phyloP scores from a whole-genome alignment of 2,329 filamentous ascomycete genomes.

The Phaeosphaeria sp. region DNA sequence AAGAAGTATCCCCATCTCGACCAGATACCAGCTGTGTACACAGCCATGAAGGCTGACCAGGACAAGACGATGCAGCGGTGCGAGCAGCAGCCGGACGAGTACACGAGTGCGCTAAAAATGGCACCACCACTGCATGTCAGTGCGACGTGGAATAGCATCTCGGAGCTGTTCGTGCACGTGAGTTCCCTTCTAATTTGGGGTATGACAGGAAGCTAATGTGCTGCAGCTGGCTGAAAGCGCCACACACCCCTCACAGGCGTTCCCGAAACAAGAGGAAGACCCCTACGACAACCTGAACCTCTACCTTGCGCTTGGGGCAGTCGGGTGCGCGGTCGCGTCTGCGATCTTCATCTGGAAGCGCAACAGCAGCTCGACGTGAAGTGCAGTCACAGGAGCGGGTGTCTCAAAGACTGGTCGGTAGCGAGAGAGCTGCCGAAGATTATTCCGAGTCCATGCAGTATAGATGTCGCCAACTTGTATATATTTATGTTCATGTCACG shows the following conservation, averaged over 20 bases:
- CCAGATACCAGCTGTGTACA: slow-evolving; percentile 89
- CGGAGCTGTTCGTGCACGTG: slow-evolving; percentile 84
- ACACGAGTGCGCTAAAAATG: slow-evolving; percentile 86
- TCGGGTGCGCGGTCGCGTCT: slow-evolving; percentile 65
- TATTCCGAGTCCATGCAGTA: no score
- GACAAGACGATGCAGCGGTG: slow-evolving; percentile 97
- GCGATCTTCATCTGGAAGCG: slow-evolving; percentile 67
- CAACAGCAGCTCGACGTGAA: slow-evolving; percentile 31
- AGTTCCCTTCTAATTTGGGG: slow-evolving; percentile 19
- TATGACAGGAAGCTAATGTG: slow-evolving; percentile 20
- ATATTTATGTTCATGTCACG: background rate
- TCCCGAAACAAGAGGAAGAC: slow-evolving; percentile 89
- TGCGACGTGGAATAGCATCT: slow-evolving; percentile 91
- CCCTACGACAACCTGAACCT: slow-evolving; percentile 78
- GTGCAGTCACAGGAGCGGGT: no score
- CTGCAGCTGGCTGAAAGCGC: slow-evolving; percentile 82
- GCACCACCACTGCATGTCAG: slow-evolving; percentile 91
- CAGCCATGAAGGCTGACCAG: slow-evolving; percentile 90
- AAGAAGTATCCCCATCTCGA: slow-evolving; percentile 82
- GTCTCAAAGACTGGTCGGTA: no score
- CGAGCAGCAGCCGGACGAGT: slow-evolving; percentile 87
- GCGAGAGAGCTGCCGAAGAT: no score
- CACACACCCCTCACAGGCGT: slow-evolving; percentile 85
- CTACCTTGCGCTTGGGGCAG: slow-evolving; percentile 83
- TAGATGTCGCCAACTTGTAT: background rate